Percentiles rank a stretch among this genome's conserved stretches.
phyloP scores from a whole-genome alignment of 768 basidiomycete genomes.

The Pleurotus platypus region DNA sequence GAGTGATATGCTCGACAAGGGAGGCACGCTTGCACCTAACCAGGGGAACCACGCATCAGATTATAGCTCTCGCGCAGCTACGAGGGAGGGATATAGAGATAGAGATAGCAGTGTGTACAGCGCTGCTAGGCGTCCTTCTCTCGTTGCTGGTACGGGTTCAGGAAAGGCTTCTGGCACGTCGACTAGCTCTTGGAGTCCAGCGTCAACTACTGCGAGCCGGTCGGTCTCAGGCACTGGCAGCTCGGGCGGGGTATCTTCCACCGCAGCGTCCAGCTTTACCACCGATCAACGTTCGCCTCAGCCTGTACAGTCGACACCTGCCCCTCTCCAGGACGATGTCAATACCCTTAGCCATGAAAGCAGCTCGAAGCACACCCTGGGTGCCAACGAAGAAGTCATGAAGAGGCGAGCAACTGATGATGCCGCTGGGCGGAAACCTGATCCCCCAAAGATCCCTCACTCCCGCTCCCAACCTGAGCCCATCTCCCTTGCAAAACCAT shows the following conservation, averaged over 20 bases:
- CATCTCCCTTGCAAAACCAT: background rate
- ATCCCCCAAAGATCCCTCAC: background rate
- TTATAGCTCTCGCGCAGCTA: background rate
- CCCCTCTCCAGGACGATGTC: background rate
- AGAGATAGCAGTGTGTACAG: background rate
- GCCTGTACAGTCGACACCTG: background rate
- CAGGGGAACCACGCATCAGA: background rate
- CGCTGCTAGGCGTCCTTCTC: background rate
- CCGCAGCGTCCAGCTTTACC: conserved; percentile 3
- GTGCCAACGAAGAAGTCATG: background rate
- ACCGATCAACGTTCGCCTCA: background rate
- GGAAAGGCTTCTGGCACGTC: background rate
- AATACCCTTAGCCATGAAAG: background rate
- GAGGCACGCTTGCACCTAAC: background rate
- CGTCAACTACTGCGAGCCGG: conserved; percentile 3
- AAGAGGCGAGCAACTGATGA: background rate
- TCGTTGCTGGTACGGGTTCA: background rate
- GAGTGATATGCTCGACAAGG: background rate
- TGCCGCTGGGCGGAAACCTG: background rate
- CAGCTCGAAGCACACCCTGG: background rate
- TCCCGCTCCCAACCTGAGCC: background rate
- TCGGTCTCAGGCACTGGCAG: background rate
- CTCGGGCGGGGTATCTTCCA: conserved; percentile 1
- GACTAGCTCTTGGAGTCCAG: conserved; percentile 2
- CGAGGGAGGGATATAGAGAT: background rate